A percentile compares a stretch with the other conserved stretches of the same genome.
Evolutionary conservation across 148 eudicot genomes (phyloP).

Genomic region (Rhododendron mucronatum): DNA sequence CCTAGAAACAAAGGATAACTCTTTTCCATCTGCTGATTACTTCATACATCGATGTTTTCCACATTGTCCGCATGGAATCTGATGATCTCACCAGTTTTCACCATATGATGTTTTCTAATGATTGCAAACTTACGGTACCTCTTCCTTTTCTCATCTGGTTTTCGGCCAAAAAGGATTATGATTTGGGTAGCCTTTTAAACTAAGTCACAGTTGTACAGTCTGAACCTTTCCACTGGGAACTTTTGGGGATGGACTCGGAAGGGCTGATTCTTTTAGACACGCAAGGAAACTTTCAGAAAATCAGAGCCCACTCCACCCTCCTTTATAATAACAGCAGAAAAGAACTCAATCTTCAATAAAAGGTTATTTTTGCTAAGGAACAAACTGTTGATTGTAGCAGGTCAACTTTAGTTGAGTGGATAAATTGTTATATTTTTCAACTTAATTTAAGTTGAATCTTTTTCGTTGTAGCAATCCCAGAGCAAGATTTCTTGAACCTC

Average conservation of each 20-base stretch:
- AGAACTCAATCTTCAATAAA: not conserved
- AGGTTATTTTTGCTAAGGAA: not conserved
- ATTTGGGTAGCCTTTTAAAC: not conserved
- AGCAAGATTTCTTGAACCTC: not conserved
- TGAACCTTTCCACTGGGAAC: not conserved
- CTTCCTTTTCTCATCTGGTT: not conserved
- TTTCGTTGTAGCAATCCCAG: not conserved
- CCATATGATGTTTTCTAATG: not conserved
- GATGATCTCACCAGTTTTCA: not conserved
- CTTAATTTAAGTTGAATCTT: not conserved
- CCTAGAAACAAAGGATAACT: not conserved
- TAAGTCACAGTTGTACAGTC: not conserved
- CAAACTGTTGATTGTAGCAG: not conserved
- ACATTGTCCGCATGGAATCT: not conserved
- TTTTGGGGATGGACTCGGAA: not conserved
- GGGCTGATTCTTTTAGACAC: not conserved
- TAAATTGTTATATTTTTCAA: not conserved
- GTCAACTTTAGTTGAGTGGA: too few species aligned
- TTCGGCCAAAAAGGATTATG: not conserved
- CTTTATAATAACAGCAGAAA: not conserved
- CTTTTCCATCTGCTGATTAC: not conserved
- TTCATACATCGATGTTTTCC: not conserved
- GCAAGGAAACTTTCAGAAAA: not conserved
- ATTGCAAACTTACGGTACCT: not conserved
- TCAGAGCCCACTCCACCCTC: not conserved